These are phyloP conservation scores for Phoma sp. DNA, from an alignment of 2,329 filamentous ascomycete genomes.

Conservation along the genomic window DNA sequence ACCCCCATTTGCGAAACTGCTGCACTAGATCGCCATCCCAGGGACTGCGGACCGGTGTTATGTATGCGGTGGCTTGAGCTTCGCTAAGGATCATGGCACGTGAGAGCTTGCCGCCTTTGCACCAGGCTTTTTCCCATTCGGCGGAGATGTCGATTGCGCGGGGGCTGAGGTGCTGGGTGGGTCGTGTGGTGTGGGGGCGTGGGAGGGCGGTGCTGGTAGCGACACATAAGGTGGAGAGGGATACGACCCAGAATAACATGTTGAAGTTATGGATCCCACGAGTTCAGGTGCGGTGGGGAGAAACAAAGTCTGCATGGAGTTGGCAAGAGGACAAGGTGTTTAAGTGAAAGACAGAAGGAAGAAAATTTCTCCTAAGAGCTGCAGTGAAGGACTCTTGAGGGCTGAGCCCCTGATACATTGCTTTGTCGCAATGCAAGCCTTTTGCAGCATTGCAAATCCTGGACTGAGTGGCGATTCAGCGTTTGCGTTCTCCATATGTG, in stretches of 20 bases:
- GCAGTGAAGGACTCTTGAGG: too few relatives aligned
- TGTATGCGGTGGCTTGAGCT: not conserved
- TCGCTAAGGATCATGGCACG: conserved; percentile 7
- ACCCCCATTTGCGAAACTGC: conserved; percentile 19
- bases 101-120: conserved; percentile 15
- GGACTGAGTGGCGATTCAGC: too few relatives aligned
- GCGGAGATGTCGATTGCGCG: not conserved
- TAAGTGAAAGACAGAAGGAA: not conserved
- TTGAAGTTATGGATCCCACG: not conserved
- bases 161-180: not conserved
- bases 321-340: not conserved
- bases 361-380: too few relatives aligned
- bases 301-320: not conserved
- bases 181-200: not conserved
- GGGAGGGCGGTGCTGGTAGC: not conserved
- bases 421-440: too few relatives aligned
- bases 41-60: conserved; percentile 16
- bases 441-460: too few relatives aligned
- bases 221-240: not conserved
- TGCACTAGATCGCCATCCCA: conserved; percentile 13
- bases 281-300: not conserved
- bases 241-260: not conserved
- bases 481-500: too few relatives aligned
- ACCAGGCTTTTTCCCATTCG: conserved; percentile 11
- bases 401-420: too few relatives aligned